Conservation (phyloP, 2,329 filamentous ascomycete species). For the Microsporum ferrugineum region DNA sequence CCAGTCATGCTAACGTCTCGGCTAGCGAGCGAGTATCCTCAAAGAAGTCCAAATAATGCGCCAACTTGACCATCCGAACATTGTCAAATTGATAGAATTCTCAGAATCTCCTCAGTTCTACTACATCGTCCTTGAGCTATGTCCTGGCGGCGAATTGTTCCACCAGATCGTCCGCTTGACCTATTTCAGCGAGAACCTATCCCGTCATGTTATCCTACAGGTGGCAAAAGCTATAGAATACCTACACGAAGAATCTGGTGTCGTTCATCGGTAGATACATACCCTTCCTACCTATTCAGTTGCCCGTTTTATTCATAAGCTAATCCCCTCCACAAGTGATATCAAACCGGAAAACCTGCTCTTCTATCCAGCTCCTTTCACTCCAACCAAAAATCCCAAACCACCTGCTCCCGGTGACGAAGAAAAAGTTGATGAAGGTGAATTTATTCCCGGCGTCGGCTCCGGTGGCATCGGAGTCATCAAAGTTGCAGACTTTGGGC, state of each 20-base stretch:
- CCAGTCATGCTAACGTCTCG: slow-evolving; percentile 4
- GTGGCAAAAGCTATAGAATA: slow-evolving; percentile 93
- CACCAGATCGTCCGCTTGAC: slow-evolving; percentile 97
- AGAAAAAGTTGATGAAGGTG: slow-evolving; percentile 93
- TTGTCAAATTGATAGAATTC: slow-evolving; percentile 87
- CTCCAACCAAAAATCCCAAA: slow-evolving; percentile 69
- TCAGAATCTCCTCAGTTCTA: slow-evolving; percentile 91
- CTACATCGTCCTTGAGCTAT: slow-evolving; percentile 92
- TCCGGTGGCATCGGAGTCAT: slow-evolving; percentile 85
- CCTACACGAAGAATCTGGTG: slow-evolving; percentile 83
- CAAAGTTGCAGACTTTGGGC: slow-evolving; percentile 95
- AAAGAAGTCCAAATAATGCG: slow-evolving; percentile 99
- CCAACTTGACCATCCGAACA: slow-evolving; percentile 89
- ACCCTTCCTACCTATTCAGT: background rate
- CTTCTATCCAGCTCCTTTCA: slow-evolving; percentile 73
- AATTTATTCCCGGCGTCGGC: slow-evolving; percentile 71
- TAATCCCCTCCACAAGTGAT: slow-evolving; percentile 49
- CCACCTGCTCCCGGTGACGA: slow-evolving; percentile 80
- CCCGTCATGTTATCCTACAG: slow-evolving; percentile 85
- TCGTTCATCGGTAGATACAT: slow-evolving; percentile 77
- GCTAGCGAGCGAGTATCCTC: slow-evolving; percentile 63
- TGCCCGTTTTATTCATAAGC: background rate
- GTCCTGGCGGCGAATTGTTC: slow-evolving; percentile 90
- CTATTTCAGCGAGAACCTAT: slow-evolving; percentile 94
- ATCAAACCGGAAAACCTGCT: slow-evolving; percentile 98